phyloP scores from a whole-genome alignment of 2,329 filamentous ascomycete genomes.

The Colletotrichum kahawae region DNA sequence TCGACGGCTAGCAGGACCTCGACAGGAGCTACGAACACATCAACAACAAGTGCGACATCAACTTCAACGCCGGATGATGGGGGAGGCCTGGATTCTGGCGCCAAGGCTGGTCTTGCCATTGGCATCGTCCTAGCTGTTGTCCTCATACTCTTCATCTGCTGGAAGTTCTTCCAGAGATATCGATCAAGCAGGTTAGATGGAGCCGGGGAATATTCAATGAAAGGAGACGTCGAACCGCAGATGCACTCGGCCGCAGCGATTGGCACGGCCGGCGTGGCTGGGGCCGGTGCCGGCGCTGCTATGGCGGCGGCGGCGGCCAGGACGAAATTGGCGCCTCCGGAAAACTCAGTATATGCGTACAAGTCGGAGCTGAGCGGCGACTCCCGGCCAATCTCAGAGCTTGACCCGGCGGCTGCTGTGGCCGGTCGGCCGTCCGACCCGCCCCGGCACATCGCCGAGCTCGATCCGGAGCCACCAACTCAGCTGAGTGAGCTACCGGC shows the following conservation, averaged over 20 bases:
- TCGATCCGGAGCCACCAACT: background rate
- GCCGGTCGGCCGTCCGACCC: background rate
- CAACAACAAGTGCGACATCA: background rate
- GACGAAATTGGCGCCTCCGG: background rate
- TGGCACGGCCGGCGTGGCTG: background rate
- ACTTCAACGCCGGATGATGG: background rate
- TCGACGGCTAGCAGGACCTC: background rate
- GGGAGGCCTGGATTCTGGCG: background rate
- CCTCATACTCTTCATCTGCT: background rate
- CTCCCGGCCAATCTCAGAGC: background rate
- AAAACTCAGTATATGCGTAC: background rate
- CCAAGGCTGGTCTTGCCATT: slow-evolving; percentile 15
- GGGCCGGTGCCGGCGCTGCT: background rate
- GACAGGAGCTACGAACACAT: background rate
- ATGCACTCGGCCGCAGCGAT: background rate
- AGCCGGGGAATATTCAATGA: background rate
- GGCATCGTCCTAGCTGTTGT: background rate
- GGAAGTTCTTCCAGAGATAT: slow-evolving; percentile 1
- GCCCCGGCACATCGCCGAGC: background rate
- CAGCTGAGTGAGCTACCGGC: slow-evolving; percentile 10
- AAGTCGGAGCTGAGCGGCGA: slow-evolving; percentile 16
- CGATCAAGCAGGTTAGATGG: background rate
- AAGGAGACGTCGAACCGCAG: background rate
- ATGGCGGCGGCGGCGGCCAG: background rate
- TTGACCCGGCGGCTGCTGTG: slow-evolving; percentile 8